Evolutionary conservation across 1,284 basidiomycete genomes (phyloP).

Genomic region (Cutaneotrichosporon dermatis): DNA sequence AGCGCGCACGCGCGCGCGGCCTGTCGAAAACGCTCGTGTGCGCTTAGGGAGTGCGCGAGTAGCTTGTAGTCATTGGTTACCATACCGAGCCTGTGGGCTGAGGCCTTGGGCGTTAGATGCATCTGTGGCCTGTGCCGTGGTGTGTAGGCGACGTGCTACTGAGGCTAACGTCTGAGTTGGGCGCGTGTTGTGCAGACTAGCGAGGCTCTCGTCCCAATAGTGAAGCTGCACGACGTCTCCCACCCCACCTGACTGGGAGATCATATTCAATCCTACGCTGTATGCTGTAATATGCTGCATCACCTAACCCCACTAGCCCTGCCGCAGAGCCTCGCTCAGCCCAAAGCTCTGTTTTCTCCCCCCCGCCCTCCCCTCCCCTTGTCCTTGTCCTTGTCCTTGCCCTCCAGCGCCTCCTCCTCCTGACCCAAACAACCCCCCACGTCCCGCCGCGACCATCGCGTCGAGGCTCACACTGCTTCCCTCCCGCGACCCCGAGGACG

Average conservation of each 20-base stretch:
- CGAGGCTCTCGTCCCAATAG: too few relatives aligned
- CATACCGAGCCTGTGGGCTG: background rate
- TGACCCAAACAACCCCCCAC: background rate
- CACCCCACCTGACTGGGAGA: too few relatives aligned
- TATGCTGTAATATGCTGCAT: background rate
- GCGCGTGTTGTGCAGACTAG: too few relatives aligned
- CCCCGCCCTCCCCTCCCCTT: background rate
- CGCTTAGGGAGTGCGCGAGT: too few relatives aligned
- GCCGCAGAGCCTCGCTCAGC: constrained; percentile 14
- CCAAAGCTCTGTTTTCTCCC: constrained; percentile 13
- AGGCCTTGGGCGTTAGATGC: background rate
- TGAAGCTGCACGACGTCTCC: too few relatives aligned
- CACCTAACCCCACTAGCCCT: background rate
- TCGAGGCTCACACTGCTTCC: background rate
- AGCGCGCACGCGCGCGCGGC: too few relatives aligned
- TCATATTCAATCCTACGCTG: too few relatives aligned
- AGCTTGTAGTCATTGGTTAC: background rate
- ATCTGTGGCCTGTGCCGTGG: background rate
- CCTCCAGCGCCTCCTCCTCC: too few relatives aligned
- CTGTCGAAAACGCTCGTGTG: too few relatives aligned
- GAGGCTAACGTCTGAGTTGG: too few relatives aligned
- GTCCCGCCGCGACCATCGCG: constrained; percentile 1
- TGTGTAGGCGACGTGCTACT: background rate
- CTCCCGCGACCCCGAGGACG: background rate
- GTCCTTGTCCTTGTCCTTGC: too few relatives aligned